Conservation (phyloP, 768 basidiomycete species). For the Auriscalpium vulgare region DNA sequence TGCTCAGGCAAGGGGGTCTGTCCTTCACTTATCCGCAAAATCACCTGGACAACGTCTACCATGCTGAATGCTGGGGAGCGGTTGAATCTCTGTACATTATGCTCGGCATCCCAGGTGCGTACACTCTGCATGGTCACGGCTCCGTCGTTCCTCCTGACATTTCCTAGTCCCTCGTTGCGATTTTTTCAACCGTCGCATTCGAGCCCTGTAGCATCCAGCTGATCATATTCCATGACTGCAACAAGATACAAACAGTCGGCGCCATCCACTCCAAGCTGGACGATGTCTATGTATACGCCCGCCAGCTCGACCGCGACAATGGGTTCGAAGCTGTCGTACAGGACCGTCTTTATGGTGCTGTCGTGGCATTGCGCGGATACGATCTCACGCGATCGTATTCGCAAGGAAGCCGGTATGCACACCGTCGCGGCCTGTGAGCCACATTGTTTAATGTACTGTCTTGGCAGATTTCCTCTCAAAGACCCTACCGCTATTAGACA, state of each 20-base stretch:
- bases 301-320: constrained; percentile 37
- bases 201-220: too few species aligned
- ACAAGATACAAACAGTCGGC: constrained; percentile 44
- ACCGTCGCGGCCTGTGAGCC: constrained; percentile 34
- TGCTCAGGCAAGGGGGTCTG: not conserved
- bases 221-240: too few species aligned
- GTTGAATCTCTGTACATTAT: constrained; percentile 40
- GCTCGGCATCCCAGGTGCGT: constrained; percentile 48
- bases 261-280: constrained; percentile 43
- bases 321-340: not conserved
- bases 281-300: constrained; percentile 35
- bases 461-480: constrained; percentile 12
- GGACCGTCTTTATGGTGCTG: constrained; percentile 31
- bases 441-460: not conserved
- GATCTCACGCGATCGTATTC: constrained; percentile 50
- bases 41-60: constrained; percentile 36
- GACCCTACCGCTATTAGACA: not conserved
- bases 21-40: not conserved
- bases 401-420: constrained; percentile 39
- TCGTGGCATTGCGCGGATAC: constrained; percentile 55
- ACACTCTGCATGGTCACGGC: too few species aligned
- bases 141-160: too few species aligned
- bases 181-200: constrained; percentile 1
- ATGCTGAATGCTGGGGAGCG: constrained; percentile 40
- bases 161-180: not conserved